Evolutionary conservation across 805 yeast genomes (phyloP).

Genomic region (Kodamaea jinghongensis): DNA sequence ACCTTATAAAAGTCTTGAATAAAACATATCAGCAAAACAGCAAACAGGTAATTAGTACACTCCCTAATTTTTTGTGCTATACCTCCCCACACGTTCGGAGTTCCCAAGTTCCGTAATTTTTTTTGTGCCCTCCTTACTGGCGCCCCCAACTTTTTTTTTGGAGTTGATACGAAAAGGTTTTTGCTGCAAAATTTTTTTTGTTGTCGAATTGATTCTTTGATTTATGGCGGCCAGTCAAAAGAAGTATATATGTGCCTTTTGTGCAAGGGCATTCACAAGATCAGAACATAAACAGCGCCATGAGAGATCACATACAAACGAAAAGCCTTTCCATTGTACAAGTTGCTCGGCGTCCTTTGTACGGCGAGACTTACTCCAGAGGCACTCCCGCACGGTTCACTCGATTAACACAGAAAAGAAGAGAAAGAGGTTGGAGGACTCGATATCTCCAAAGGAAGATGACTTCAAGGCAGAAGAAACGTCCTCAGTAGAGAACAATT

Average conservation of each 20-base stretch:
- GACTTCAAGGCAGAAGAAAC: neutral
- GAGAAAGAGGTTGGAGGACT: slow-evolving; percentile 6
- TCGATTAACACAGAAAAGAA: slow-evolving; percentile 22
- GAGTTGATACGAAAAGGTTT: no score
- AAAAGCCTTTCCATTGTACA: slow-evolving; percentile 77
- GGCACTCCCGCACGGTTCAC: slow-evolving; percentile 81
- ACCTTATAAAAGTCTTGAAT: no score
- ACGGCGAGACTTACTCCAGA: slow-evolving; percentile 68
- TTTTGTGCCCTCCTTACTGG: no score
- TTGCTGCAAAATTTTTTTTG: no score
- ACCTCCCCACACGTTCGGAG: slow-evolving; percentile 2
- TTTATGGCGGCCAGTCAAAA: slow-evolving; percentile 43
- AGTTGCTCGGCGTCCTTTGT: slow-evolving; percentile 73
- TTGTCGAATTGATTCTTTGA: neutral
- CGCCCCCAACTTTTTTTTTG: no score
- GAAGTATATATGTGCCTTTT: slow-evolving; percentile 73
- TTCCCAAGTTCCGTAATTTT: neutral
- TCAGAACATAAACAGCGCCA: slow-evolving; percentile 92
- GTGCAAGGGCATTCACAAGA: slow-evolving; percentile 90
- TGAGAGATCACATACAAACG: slow-evolving; percentile 91
- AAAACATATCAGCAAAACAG: no score
- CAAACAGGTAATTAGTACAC: no score
- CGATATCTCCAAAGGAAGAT: slow-evolving; percentile 3
- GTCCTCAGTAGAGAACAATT: neutral
- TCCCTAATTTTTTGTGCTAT: no score